Evolutionary conservation across 108 stramenopile genomes (phyloP), one percentile per base, ranked within the genome.

Genomic region (Nitzschia palea): DNA sequence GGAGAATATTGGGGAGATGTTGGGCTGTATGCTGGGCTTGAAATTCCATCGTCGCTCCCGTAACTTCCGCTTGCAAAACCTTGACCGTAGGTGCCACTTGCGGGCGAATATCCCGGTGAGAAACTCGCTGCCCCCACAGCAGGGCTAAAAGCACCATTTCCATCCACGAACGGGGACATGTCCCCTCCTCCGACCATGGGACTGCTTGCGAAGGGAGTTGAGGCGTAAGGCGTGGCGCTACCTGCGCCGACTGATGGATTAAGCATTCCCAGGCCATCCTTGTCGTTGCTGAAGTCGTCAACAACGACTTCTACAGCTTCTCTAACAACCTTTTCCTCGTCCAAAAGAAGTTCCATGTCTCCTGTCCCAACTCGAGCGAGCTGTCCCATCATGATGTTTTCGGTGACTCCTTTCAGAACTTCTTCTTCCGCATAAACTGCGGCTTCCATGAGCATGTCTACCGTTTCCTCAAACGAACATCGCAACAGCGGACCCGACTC

Each of bases 341-440:
- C 97, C 52, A 99, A 83, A 44, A 97, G 76, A 22, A 98, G 79
- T 48, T 98, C 97, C 82, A 98, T 93, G 57, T 86, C 82, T 29
- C 97, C 97, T 0, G 97, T 97, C 40, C 97, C 97, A 30, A 97
- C 90, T 37, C 88, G 73, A 26, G 94, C 96, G 59, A 97, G 83
- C 72, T 97, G 96, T 0, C 97, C 98, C 83, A 98, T 87, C 96
- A 99, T 95, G 55, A 99, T 97, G 67, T 98, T 99, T 71, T 97
- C 96, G 22, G 96, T 97, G 6, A 99, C 97, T 25, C 97, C 97
- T 67, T 88, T 88, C 6, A 99, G 83, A 30, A 92, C 81, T 70
- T 99, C 97, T 63, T 85, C 84, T 68, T 98, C 96, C 4, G 95
- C 94, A 74, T 86, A 97, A 45, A 89, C 72, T 9, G 98, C 97